phyloP scores from a whole-genome alignment of 225 moss, liverwort and hornwort genomes.

The Pseudisothecium myosuroides region DNA sequence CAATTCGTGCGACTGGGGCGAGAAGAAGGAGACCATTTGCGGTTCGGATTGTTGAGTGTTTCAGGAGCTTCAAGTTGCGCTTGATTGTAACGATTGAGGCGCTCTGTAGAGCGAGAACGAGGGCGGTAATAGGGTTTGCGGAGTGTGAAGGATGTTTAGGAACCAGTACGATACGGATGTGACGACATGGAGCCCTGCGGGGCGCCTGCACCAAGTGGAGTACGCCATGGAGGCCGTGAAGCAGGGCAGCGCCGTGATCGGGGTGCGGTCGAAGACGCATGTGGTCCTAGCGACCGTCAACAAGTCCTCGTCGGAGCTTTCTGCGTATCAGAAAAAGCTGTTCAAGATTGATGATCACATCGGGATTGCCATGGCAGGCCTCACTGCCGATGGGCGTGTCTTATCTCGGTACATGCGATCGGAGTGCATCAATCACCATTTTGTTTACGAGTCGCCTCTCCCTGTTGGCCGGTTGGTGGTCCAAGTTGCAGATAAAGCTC shows the following conservation, averaged over 20 bases:
- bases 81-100: not conserved
- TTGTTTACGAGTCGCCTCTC: conserved; percentile 77
- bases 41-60: not conserved
- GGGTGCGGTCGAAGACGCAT: conserved; percentile 72
- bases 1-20: not conserved
- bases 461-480: conserved; percentile 84
- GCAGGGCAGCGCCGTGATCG: conserved; percentile 93
- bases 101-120: not conserved
- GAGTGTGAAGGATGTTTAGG: conserved; percentile 55
- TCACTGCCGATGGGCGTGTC: conserved; percentile 88
- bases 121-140: conserved; percentile 1
- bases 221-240: conserved; percentile 99
- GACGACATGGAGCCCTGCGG: conserved; percentile 97
- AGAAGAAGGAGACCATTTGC: not conserved
- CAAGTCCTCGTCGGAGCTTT: conserved; percentile 70
- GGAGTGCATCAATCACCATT: conserved; percentile 85
- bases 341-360: conserved; percentile 90
- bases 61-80: not conserved
- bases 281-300: conserved; percentile 89
- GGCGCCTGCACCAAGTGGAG: conserved; percentile 93
- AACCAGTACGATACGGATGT: conserved; percentile 98
- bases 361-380: conserved; percentile 91
- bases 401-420: conserved; percentile 84
- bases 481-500: conserved; percentile 91
- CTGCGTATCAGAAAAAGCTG: conserved; percentile 79